Evolutionary conservation across 257 asterid species (phyloP).

Genomic region (Solanum pimpinellifolium): DNA sequence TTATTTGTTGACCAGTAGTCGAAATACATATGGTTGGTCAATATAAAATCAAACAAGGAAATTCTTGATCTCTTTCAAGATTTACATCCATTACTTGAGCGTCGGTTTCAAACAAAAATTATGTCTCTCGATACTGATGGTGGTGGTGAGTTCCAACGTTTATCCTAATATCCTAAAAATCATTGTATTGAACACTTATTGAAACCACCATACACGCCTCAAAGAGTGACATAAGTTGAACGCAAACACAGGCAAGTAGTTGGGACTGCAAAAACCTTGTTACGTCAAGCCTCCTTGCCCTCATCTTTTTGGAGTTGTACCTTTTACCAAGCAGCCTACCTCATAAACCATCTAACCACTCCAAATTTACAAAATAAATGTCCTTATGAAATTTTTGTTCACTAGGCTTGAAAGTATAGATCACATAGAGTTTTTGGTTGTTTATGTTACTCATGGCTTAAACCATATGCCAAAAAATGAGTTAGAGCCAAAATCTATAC

Average conservation of each 20-base stretch:
- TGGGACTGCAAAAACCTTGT: not conserved
- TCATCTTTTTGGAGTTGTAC: not conserved
- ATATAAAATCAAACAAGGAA: too few relatives aligned
- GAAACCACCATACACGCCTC: not conserved
- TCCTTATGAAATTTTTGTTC: not conserved
- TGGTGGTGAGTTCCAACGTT: not conserved
- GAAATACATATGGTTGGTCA: not conserved
- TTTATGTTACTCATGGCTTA: not conserved
- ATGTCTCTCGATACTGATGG: not conserved
- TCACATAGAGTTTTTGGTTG: not conserved
- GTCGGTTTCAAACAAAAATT: not conserved
- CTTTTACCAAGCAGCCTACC: too few relatives aligned
- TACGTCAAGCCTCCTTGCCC: not conserved
- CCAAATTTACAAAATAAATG: not conserved
- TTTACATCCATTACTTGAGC: not conserved
- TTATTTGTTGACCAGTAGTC: not conserved
- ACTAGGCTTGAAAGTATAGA: not conserved
- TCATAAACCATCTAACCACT: not conserved
- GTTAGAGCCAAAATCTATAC: not conserved
- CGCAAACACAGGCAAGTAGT: not conserved
- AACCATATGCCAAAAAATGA: not conserved
- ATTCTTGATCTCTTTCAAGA: not conserved
- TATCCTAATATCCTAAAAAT: too few relatives aligned
- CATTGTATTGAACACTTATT: not conserved
- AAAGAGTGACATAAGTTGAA: not conserved